Evolutionary conservation across 495 filamentous ascomycete genomes (phyloP).

Genomic region (Jackrogersella minutella): DNA sequence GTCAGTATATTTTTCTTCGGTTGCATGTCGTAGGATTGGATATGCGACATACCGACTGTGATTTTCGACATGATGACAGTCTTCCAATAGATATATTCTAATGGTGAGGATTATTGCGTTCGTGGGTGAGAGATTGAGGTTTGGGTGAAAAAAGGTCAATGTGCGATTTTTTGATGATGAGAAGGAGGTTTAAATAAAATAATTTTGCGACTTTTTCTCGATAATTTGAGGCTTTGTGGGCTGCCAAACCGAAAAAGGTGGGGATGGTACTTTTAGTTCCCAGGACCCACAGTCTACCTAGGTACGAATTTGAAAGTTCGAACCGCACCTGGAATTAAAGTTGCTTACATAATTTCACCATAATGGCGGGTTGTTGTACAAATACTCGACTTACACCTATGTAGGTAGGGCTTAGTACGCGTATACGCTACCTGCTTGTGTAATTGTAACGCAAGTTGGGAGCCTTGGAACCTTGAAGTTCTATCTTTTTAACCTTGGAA

Average conservation of each 20-base stretch:
- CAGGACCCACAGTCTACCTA: no score
- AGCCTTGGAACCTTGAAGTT: no score
- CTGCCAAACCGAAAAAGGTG: neutral
- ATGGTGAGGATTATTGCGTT: conserved; percentile 73
- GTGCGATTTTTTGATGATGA: neutral
- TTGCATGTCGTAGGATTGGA: neutral
- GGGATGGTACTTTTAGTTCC: neutral
- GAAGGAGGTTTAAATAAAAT: neutral
- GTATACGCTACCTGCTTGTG: neutral
- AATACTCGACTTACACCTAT: no score
- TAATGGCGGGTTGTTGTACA: no score
- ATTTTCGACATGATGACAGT: conserved; percentile 84
- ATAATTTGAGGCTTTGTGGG: conserved; percentile 7
- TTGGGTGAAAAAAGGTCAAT: conserved; percentile 5
- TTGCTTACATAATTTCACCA: no score
- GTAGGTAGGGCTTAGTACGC: no score
- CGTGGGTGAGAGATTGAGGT: conserved; percentile 30
- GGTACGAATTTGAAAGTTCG: neutral
- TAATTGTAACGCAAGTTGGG: neutral
- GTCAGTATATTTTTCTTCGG: conserved; percentile 31
- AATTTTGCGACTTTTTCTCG: conserved; percentile 1
- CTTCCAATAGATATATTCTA: conserved; percentile 73
- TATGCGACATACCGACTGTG: conserved; percentile 74
- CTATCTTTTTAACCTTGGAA: no score
- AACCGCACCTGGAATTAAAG: no score